These are phyloP conservation scores for Alternaria consortialis DNA, from an alignment of 2,329 filamentous ascomycete species.

Conservation along the genomic window DNA sequence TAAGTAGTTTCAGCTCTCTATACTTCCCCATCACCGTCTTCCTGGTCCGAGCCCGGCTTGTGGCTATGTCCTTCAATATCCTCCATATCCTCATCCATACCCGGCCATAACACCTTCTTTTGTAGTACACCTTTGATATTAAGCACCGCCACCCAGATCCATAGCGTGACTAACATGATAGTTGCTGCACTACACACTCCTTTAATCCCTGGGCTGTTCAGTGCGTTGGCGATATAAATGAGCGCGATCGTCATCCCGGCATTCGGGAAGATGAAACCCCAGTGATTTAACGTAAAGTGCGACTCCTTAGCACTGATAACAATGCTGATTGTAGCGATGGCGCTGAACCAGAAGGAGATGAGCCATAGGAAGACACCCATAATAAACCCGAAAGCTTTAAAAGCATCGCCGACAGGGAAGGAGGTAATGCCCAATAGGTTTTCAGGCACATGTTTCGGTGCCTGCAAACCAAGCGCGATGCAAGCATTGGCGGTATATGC, in stretches of 20 bases:
- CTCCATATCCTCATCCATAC: slow-evolving; percentile 67
- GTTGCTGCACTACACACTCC: slow-evolving; percentile 64
- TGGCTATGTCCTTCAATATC: slow-evolving; percentile 31
- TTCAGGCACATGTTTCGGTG: slow-evolving; percentile 46
- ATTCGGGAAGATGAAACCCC: slow-evolving; percentile 71
- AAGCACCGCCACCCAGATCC: slow-evolving; percentile 62
- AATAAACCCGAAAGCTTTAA: slow-evolving; percentile 54
- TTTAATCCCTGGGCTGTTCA: slow-evolving; percentile 62
- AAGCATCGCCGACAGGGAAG: slow-evolving; percentile 48
- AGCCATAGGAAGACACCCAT: slow-evolving; percentile 59
- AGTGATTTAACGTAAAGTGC: slow-evolving; percentile 50
- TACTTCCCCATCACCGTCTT: not conserved
- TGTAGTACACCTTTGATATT: slow-evolving; percentile 60
- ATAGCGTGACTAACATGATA: slow-evolving; percentile 62
- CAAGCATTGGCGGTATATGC: slow-evolving; percentile 38
- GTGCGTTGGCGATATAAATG: slow-evolving; percentile 63
- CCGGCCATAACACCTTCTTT: slow-evolving; percentile 63
- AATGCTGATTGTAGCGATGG: slow-evolving; percentile 52
- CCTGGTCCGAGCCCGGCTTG: slow-evolving; percentile 19
- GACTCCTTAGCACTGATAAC: slow-evolving; percentile 52
- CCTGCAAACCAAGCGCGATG: slow-evolving; percentile 54
- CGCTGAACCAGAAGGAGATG: slow-evolving; percentile 61
- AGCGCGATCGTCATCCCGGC: slow-evolving; percentile 66
- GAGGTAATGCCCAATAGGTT: slow-evolving; percentile 46
- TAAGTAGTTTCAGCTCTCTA: not conserved